Conservation (phyloP, 164 flowering plant genomes). For the Liquidambar formosana region DNA sequence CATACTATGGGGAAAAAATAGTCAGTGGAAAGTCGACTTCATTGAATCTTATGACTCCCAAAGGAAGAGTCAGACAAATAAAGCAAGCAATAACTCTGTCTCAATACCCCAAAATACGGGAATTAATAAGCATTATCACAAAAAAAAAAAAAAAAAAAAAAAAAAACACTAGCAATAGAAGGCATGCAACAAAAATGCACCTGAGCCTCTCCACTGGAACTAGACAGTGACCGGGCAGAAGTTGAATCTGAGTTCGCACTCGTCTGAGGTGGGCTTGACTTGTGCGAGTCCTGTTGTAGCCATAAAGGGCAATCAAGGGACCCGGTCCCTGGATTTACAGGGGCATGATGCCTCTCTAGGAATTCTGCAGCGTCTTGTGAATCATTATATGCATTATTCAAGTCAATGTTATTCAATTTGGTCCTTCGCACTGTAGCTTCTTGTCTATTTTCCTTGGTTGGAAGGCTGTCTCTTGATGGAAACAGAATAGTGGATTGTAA, state of each 20-base stretch:
- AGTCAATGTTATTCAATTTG: constrained; percentile 55
- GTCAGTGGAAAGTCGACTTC: too few relatives aligned
- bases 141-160: not conserved
- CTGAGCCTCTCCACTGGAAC: constrained; percentile 83
- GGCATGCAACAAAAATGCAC: constrained; percentile 33
- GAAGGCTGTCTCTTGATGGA: constrained; percentile 22
- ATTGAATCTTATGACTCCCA: too few relatives aligned
- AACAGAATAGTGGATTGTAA: constrained; percentile 16
- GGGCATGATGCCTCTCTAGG: constrained; percentile 31
- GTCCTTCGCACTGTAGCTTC: constrained; percentile 26
- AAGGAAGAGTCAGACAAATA: too few relatives aligned
- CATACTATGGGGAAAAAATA: too few relatives aligned
- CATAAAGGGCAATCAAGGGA: constrained; percentile 39
- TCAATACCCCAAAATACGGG: not conserved
- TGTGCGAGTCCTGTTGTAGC: constrained; percentile 41
- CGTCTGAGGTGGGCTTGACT: constrained; percentile 73
- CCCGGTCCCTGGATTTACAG: constrained; percentile 23
- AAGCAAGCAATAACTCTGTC: not conserved
- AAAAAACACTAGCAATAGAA: too few relatives aligned
- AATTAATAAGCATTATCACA: not conserved
- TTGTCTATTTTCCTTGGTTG: constrained; percentile 21
- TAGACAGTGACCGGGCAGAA: constrained; percentile 70
- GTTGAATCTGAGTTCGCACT: constrained; percentile 81
- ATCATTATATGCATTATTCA: constrained; percentile 63
- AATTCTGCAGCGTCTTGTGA: constrained; percentile 51